phyloP scores from a whole-genome alignment of 1,284 basidiomycete species.

The Puccinia coronata region DNA sequence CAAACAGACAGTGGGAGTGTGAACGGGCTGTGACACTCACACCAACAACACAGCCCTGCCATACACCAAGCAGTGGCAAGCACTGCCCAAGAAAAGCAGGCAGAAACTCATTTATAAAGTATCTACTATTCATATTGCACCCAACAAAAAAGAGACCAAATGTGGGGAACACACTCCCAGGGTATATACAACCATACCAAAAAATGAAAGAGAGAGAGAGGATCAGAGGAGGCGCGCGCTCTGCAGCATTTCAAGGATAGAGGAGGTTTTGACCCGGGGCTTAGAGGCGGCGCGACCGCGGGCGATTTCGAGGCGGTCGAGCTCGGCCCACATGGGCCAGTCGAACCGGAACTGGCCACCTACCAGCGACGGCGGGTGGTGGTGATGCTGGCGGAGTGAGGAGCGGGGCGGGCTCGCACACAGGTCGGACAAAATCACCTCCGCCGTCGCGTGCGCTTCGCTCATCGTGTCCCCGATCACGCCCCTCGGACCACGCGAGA shows the following conservation, averaged over 20 bases:
- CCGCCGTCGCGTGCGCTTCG: constrained; percentile 79
- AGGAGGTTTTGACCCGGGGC: not conserved
- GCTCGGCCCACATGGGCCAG: not conserved
- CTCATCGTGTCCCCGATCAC: constrained; percentile 94
- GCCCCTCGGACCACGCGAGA: constrained; percentile 84
- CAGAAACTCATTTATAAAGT: too few species aligned
- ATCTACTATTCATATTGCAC: too few species aligned
- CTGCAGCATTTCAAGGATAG: not conserved
- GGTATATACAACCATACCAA: too few species aligned
- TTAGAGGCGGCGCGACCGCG: not conserved
- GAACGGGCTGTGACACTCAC: too few species aligned
- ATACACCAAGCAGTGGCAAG: too few species aligned
- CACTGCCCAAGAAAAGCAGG: too few species aligned
- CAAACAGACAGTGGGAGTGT: too few species aligned
- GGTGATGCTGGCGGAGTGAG: not conserved
- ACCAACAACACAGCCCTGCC: too few species aligned
- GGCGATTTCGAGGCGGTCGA: not conserved
- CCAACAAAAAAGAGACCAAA: too few species aligned
- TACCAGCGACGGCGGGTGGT: not conserved
- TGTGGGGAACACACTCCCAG: too few species aligned
- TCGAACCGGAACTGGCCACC: not conserved
- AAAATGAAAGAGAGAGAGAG: not conserved
- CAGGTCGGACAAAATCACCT: constrained; percentile 62
- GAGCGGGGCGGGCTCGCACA: not conserved
- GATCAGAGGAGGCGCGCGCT: not conserved